Evolutionary conservation across 371 early-diverging fungal genomes (phyloP), one percentile per base, ranked within the genome.

Genomic region (Lichtheimia ramosa): DNA sequence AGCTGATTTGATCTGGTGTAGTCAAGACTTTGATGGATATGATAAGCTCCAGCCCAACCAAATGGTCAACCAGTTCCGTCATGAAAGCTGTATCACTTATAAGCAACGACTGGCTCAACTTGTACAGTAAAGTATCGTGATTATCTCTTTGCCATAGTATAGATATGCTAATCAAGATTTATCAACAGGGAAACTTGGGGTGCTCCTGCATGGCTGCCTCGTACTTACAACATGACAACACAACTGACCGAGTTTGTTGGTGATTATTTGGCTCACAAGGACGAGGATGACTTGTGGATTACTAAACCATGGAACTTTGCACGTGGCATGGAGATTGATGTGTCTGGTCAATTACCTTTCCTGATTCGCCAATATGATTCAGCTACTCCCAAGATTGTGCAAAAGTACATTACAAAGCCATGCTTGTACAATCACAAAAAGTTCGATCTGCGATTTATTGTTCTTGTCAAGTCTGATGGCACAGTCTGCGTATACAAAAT

Each of bases 371-470:
- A 77, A 16, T 70, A 80, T 27, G 85, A 83, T 39, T 63, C 67
- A 3, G 54, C 63, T 8, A 68, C 81, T 3, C 85, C 85, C 20
- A 78, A 77, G 58, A 76, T 83, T 58, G 75, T 70, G 2, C 85
- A 85, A 55, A 74, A 68, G 25, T 85, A 85, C 51, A 56, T 83
- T 18, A 69, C 74, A 15, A 69, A 69, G 0, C 85, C 85, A n/a
- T 79, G 83, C 20, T 68, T 85, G 5, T 85, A 85, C 51, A 79
- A 83, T 41, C 79, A 79, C 43, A 83, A 83, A 54, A 85, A 85
- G 59, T 85, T 83, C 48, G 82, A 82, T 56, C 63, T 85, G 61
- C 74, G 83, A 0, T 85, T 81, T 59, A 81, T 83, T 73, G 85
- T 81, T 0, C 63, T 83, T 10, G 65, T 85, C 80, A 55, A 55